phyloP scores from a whole-genome alignment of 306 rosid species.

The Luffa aegyptiaca region DNA sequence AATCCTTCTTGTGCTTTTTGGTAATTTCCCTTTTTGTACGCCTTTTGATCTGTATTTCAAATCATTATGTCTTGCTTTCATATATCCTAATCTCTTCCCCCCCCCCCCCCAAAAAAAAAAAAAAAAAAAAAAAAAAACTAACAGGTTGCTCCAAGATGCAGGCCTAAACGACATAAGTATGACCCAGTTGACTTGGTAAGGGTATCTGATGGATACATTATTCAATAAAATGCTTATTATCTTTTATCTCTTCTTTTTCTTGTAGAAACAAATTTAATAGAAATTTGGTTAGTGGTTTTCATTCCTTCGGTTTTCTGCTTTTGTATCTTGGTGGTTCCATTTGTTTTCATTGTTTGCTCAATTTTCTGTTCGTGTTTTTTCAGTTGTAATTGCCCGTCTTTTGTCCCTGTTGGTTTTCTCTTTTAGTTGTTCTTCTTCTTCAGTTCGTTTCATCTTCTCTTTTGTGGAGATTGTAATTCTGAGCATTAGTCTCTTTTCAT shows the following conservation, averaged over 20 bases:
- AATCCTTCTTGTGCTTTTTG: background rate
- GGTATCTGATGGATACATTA: background rate
- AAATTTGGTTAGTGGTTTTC: no score
- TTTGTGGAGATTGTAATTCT: no score
- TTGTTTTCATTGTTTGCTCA: no score
- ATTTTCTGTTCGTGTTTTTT: no score
- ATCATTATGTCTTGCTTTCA: background rate
- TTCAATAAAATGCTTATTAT: background rate
- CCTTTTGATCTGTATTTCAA: background rate
- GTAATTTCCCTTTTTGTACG: background rate
- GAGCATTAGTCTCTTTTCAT: no score
- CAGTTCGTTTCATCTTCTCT: no score
- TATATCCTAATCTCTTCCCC: background rate
- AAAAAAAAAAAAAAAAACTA: background rate
- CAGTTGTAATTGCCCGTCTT: no score
- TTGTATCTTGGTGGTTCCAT: no score
- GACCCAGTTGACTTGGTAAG: conserved; percentile 86
- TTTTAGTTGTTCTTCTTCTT: no score
- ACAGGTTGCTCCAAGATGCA: conserved; percentile 89
- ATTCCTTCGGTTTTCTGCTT: no score
- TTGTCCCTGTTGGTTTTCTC: no score
- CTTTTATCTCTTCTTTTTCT: background rate
- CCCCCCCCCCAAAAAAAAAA: background rate
- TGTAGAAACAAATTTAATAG: background rate
- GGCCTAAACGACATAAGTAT: conserved; percentile 54